phyloP scores from a whole-genome alignment of 345 rosid species.

The Noccaea caerulescens region DNA sequence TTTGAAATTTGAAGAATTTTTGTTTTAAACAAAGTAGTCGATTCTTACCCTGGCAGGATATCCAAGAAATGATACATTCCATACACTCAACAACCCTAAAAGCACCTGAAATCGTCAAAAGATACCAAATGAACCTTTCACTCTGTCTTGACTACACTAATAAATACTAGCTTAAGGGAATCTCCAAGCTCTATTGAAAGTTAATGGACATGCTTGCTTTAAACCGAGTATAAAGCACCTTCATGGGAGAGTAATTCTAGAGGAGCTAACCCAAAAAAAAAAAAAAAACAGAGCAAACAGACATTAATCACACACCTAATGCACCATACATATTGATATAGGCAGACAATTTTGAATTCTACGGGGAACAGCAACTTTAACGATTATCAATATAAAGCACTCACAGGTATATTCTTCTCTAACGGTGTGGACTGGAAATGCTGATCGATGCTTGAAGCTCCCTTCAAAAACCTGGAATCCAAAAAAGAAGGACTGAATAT shows the following conservation, averaged over 20 bases:
- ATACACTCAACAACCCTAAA: constrained; percentile 79
- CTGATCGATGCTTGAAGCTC: constrained; percentile 90
- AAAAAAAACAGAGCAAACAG: neutral
- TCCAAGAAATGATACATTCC: constrained; percentile 96
- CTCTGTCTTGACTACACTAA: neutral
- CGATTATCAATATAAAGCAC: constrained; percentile 35
- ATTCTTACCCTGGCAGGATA: constrained; percentile 84
- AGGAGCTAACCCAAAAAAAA: neutral
- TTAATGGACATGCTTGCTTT: constrained; percentile 6
- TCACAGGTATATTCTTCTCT: constrained; percentile 87
- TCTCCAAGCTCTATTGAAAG: neutral
- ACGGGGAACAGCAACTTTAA: neutral
- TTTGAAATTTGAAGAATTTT: constrained; percentile 10
- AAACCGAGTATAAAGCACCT: neutral
- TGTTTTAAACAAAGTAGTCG: neutral
- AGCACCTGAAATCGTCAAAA: constrained; percentile 65
- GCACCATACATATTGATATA: neutral
- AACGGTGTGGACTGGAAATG: constrained; percentile 76
- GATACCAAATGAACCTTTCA: constrained; percentile 17
- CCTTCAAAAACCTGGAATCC: constrained; percentile 73
- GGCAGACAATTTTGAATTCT: neutral
- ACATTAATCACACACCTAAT: neutral
- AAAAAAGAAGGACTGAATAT: constrained; percentile 4
- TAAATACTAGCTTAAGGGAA: neutral
- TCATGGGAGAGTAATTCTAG: constrained; percentile 13